These are phyloP conservation scores for Physcomitrellopsis africana DNA, from an alignment of 225 moss, liverwort and hornwort genomes.

Conservation along the genomic window DNA sequence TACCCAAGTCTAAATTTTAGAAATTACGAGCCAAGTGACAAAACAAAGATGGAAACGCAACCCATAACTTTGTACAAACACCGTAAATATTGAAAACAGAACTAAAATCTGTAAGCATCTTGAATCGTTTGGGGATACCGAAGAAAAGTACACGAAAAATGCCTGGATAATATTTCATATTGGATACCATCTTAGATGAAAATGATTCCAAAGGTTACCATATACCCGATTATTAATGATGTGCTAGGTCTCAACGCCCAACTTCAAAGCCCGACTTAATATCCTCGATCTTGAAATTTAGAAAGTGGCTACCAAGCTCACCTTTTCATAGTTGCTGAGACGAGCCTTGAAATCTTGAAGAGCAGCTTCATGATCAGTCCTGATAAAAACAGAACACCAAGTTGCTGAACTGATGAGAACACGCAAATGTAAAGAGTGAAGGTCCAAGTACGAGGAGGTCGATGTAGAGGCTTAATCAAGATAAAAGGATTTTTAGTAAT, in stretches of 20 bases:
- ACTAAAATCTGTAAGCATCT: constrained; percentile 15
- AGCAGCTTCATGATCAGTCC: constrained; percentile 83
- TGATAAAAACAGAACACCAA: constrained; percentile 36
- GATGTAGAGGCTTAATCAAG: constrained; percentile 14
- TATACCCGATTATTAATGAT: neutral
- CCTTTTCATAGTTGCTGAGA: constrained; percentile 91
- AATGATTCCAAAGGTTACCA: neutral
- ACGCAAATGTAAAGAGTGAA: neutral
- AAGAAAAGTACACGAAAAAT: constrained; percentile 22
- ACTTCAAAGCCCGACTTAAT: constrained; percentile 22
- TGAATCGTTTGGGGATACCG: constrained; percentile 9
- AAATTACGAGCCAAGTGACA: constrained; percentile 9
- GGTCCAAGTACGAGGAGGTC: too few species aligned
- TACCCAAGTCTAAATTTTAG: constrained; percentile 15
- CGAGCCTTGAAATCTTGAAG: constrained; percentile 88
- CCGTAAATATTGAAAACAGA: constrained; percentile 11
- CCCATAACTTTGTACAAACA: constrained; percentile 21
- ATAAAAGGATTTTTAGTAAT: neutral
- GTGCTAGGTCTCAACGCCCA: neutral
- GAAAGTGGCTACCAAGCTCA: constrained; percentile 34
- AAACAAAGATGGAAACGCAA: neutral
- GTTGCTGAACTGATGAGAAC: constrained; percentile 22
- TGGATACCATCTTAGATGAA: neutral
- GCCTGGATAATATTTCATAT: neutral
- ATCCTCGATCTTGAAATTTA: constrained; percentile 9